Evolutionary conservation across 208 protist species (phyloP), one percentile per base, ranked within the genome.

Genomic region (Wallacemonas collosoma): DNA sequence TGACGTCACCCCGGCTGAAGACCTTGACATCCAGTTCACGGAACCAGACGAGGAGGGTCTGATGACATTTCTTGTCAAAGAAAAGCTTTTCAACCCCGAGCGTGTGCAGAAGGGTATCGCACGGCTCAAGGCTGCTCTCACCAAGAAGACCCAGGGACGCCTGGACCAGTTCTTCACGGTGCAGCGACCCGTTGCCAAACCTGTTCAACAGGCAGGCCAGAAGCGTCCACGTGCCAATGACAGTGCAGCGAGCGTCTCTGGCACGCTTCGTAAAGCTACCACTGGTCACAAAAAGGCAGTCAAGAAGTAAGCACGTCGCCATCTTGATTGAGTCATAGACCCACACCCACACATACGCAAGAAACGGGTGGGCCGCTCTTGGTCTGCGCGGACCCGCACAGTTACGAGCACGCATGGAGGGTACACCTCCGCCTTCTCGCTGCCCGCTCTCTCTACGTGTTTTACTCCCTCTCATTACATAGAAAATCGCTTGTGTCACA

Each of bases 51-150:
- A 98, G 72, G 95, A 98, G 68, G 98, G 94, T 0, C 76, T 99
- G 4, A 89, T 99, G 47, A 62, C 99, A 74, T 99, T 99, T 77
- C 83, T 99, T 35, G 91, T 98, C 9, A 71, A 93, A 35, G 98
- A 99, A 75, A 99, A 99, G 79, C 76, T 93, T 26, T 99, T 99
- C 81, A 94, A 95, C 67, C 88, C 93, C 35, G 94, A 97, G 8
- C 85, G 95, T 36, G 92, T 98, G 7, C 60, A 82, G 60, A 94
- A 94, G 54, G 91, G 86, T 9, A 89, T 97, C 56, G 75, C 88
- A 15, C 91, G 93, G 43, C 81, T 98, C 6, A 77, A 82, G 35
- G 84, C 80, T 11, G 85, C 89, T 14, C 64, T 95, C 35, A 77
- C 64, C 15, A 83, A 86, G 63, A 97, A 97, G 74, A 89, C 89